Evolutionary conservation across 495 filamentous ascomycete genomes (phyloP).

Genomic region (Hypoxylon perforatum): DNA sequence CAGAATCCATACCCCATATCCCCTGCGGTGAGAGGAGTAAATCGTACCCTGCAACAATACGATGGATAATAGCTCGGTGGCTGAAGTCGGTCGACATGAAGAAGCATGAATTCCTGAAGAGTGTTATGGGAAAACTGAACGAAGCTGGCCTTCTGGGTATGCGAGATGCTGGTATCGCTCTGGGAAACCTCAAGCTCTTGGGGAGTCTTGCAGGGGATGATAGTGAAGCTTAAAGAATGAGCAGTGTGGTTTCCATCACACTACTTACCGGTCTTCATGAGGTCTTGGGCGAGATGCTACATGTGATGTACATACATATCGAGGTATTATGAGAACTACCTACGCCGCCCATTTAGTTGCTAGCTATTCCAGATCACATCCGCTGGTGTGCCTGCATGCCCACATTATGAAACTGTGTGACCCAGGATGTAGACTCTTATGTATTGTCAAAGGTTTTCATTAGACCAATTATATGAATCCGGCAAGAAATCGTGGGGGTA

Average conservation of each 20-base stretch:
- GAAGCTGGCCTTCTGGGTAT: slow-evolving; percentile 70
- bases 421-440: background rate
- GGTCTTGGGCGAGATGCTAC: background rate
- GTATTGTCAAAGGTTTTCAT: background rate
- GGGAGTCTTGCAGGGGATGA: slow-evolving; percentile 57
- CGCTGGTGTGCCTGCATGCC: too few species aligned
- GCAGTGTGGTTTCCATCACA: background rate
- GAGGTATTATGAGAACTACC: background rate
- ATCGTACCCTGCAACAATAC: slow-evolving; percentile 80
- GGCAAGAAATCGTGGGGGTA: background rate
- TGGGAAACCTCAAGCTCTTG: slow-evolving; percentile 61
- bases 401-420: background rate
- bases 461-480: background rate
- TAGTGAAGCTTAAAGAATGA: background rate
- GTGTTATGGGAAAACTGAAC: slow-evolving; percentile 67
- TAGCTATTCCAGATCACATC: background rate
- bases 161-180: slow-evolving; percentile 69
- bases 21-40: slow-evolving; percentile 73
- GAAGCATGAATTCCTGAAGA: slow-evolving; percentile 61
- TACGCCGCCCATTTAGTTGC: background rate
- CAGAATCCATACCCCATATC: slow-evolving; percentile 60
- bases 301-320: background rate
- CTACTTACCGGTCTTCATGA: background rate
- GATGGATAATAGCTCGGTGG: slow-evolving; percentile 66
- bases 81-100: slow-evolving; percentile 60